Evolutionary conservation across 2,329 filamentous ascomycete species (phyloP), one percentile per base, ranked within the genome.

Genomic region (Alternaria rosae): DNA sequence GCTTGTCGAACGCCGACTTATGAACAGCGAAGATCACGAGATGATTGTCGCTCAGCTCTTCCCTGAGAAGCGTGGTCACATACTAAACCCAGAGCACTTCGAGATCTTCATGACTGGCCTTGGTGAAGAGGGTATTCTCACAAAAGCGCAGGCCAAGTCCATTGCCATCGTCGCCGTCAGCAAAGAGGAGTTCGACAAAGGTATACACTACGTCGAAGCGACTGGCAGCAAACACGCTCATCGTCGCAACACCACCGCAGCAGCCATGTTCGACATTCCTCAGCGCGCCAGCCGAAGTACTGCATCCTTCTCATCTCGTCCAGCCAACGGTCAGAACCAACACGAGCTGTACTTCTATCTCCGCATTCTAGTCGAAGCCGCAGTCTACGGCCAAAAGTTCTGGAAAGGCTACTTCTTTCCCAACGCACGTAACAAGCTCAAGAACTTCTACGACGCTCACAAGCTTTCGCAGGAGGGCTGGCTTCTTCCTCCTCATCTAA

Each of bases 371-470:
- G 48, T 60, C 42, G 62, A 67, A 59, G 68, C 69, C 9, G 64
- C 66, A 17, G 66, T 58, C 42, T 71, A 70, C 54, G 15, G 54
- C 3, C 62, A 59, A n/a, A 51, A 59, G 4, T 59, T 65, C 17
- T 70, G 63, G 61, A 51, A 59, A 25, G 62, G 61, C 28, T 59
- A 59, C 45, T 62, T 59, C 41, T 69, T 65, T 45, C 48, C 57
- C 32, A 59, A 67, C 45, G 61, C 64, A 0, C 20, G 38, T 12
- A 23, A 12, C 9, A 52, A 48, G 21, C 21, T 72, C 15, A n/a
- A 35, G 7, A 30, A 51, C 26, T 70, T 65, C 54, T 54, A 56
- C 54, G 35, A 60, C 11, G 68, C 68, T 1, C 45, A 56, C 17
- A 35, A 57, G 23, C 23, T 53, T 20, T 28, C 52, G 3, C 28